A percentile compares a stretch with the other conserved stretches of the same genome.
phyloP scores from a whole-genome alignment of 495 filamentous ascomycete species.

The Friedmanniomyces simplex region DNA sequence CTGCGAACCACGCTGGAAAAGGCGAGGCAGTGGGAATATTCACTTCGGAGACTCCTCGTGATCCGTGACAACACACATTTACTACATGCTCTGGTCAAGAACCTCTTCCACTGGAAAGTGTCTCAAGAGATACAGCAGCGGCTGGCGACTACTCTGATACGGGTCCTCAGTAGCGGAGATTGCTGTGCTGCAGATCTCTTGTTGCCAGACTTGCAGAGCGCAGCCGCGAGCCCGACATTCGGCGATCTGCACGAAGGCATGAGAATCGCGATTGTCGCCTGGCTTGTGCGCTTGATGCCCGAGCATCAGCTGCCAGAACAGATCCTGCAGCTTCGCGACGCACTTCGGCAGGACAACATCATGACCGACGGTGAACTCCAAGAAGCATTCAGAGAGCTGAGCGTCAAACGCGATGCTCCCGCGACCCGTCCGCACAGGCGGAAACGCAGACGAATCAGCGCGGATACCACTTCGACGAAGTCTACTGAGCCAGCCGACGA shows the following conservation, averaged over 20 bases:
- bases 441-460: conserved; percentile 4
- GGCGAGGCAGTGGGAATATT: conserved; percentile 6
- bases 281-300: neutral
- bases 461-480: neutral
- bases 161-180: neutral
- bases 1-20: neutral
- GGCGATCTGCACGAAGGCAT: conserved; percentile 11
- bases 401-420: neutral
- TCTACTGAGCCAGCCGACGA: neutral
- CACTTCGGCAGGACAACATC: conserved; percentile 4
- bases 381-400: neutral
- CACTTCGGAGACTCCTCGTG: neutral
- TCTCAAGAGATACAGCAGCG: neutral
- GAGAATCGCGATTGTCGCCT: conserved; percentile 4
- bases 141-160: neutral
- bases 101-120: neutral
- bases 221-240: neutral
- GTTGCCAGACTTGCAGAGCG: neutral
- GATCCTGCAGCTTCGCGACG: neutral
- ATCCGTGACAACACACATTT: neutral
- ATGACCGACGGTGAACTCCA: conserved; percentile 10
- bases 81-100: neutral
- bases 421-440: neutral
- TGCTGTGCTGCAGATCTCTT: neutral
- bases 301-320: conserved; percentile 3